Evolutionary conservation across 768 basidiomycete species (phyloP), one percentile per base, ranked within the genome.

Genomic region (Cubamyces lactineus): DNA sequence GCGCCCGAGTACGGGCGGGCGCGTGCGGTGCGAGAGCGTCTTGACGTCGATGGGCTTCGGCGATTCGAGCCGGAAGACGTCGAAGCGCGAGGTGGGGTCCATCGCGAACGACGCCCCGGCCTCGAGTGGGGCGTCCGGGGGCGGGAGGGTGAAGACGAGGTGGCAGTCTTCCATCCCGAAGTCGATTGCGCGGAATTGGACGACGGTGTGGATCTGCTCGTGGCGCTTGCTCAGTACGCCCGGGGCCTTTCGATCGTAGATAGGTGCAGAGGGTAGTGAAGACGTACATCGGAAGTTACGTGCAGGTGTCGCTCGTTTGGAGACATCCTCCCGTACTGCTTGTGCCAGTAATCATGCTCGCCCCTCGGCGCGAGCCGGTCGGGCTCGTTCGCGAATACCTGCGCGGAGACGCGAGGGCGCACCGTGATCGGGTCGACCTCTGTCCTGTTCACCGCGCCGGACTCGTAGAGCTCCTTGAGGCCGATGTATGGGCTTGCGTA

Each of bases 141-240:
- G 39, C n/a, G 63, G 63, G 42, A 64, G 63, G n/a, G 48, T 55
- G 41, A 64, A 23, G 38, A 60, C 59, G 21, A 59, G 63, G 39
- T 26, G 39, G 59, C 63, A 60, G 23, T 60, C 63, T 24, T 64
- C 63, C 58, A 59, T 64, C 41, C 63, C 63, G 40, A 57, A 65
- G 63, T 65, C 63, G 40, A 65, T 61, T 26, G 59, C 54, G 54
- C 63, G 63, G 50, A 57, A 61, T 21, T 65, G 63, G 17, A 57
- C 46, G 43, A 65, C 21, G 12, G 59, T 61, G 38, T 57, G 63
- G 8, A 53, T 49, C 63, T 64, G 30, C 34, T 7, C 34, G 34
- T 6, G 9, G 1, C 34, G 9, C 11, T 11, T 11, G 9, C 34
- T 34, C 34, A 34, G 34, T 34, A 34, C 34, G 9, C 9, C 34